Conservation (phyloP, 352 stramenopile genomes). For the Blastocystis sp. region DNA sequence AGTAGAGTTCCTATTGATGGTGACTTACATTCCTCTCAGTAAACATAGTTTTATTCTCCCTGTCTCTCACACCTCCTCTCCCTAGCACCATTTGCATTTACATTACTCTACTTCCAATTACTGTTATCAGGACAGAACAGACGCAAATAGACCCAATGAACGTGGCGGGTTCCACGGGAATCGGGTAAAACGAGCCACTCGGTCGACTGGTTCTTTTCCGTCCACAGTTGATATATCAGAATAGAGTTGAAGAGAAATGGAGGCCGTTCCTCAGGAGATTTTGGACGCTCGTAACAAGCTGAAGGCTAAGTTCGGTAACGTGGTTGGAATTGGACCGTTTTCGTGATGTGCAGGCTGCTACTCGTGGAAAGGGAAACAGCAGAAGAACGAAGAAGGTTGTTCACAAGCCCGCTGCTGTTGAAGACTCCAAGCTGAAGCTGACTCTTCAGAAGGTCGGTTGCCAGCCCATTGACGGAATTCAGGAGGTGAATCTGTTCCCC, state of each 20-base stretch:
- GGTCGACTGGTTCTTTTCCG: no score
- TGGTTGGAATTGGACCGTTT: neutral
- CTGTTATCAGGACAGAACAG: no score
- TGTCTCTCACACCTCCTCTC: no score
- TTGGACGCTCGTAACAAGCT: conserved; percentile 47
- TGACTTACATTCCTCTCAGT: no score
- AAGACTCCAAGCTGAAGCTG: conserved; percentile 78
- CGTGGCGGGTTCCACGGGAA: no score
- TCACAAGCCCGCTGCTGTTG: conserved; percentile 70
- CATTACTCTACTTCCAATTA: no score
- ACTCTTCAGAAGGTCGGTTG: conserved; percentile 76
- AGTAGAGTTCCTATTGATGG: no score
- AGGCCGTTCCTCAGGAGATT: conserved; percentile 41
- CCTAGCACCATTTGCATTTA: no score
- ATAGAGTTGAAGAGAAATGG: conserved; percentile 9
- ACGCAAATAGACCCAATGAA: no score
- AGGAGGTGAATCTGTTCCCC: conserved; percentile 81
- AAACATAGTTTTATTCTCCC: no score
- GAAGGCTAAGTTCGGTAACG: conserved; percentile 26
- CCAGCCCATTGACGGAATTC: conserved; percentile 71
- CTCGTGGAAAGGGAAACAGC: conserved; percentile 73
- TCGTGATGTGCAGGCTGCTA: conserved; percentile 63
- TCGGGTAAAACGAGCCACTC: no score
- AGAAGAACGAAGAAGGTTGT: conserved; percentile 77
- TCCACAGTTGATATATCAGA: conserved; percentile 50